phyloP scores from a whole-genome alignment of 805 yeast species.

The Saccharomycopsis vini region DNA sequence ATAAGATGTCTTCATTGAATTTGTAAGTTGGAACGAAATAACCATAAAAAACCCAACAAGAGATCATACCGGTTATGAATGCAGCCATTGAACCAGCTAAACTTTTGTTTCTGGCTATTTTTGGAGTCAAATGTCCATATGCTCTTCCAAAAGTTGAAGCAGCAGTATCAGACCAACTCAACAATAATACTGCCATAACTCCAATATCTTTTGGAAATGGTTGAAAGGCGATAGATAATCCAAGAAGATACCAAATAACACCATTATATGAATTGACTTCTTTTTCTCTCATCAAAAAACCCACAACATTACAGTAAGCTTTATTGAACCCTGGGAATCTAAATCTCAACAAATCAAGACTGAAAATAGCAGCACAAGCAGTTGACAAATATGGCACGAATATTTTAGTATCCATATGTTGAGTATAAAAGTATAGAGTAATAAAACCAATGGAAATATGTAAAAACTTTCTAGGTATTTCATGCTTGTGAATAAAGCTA shows the following conservation, averaged over 20 bases:
- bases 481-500: slow-evolving; percentile 64
- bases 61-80: slow-evolving; percentile 55
- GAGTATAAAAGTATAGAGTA: slow-evolving; percentile 62
- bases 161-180: slow-evolving; percentile 97
- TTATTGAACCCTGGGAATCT: slow-evolving; percentile 52
- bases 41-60: slow-evolving; percentile 66
- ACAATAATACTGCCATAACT: slow-evolving; percentile 62
- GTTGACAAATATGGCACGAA: slow-evolving; percentile 52
- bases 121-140: slow-evolving; percentile 78
- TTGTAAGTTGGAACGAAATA: slow-evolving; percentile 60
- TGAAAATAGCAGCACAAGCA: slow-evolving; percentile 47
- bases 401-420: slow-evolving; percentile 45
- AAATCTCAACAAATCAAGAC: slow-evolving; percentile 63
- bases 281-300: slow-evolving; percentile 76
- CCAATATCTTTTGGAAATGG: slow-evolving; percentile 74
- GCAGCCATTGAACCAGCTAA: slow-evolving; percentile 91
- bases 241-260: slow-evolving; percentile 77
- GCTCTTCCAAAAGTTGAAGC: slow-evolving; percentile 90
- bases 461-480: slow-evolving; percentile 77
- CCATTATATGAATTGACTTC: slow-evolving; percentile 77
- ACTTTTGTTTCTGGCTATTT: slow-evolving; percentile 64
- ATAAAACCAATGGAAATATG: slow-evolving; percentile 86
- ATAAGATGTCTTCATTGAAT: slow-evolving; percentile 48
- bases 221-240: slow-evolving; percentile 61
- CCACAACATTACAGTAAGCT: slow-evolving; percentile 56